Base-by-base conservation (phyloP, 2,329 filamentous ascomycete species). In the Stemphylium beticola region DNA sequence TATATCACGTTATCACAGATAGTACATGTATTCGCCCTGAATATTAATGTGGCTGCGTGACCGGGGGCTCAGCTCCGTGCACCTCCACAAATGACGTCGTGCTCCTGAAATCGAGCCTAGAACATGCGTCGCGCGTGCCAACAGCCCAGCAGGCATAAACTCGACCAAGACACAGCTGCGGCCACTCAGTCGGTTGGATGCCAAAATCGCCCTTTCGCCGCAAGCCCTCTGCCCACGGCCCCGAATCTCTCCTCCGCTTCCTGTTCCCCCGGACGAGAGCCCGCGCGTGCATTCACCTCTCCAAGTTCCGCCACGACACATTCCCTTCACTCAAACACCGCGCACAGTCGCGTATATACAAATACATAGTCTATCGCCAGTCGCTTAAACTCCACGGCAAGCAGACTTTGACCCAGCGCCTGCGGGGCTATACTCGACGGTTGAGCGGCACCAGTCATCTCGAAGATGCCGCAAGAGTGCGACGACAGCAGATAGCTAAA, bases 341-440 rank as follows among this genome's bases (percentile, higher is more conserved):
- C 48, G 78, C 91, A 8, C 92, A 96, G 76, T 87, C 87, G 33
- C 85, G 87, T 51, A 86, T 96, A 61, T 96, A 95, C 72, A 83
- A 83, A 40, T 90, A 88, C 60, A 81, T 96, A 52, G 78, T 93
- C 58, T 81, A 82, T 63, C 84, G 85, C 45, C 87, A 91, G 57
- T 62, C 68, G 5, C 61, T 61, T 33, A 74, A 69, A 56, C 67
- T 73, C 45, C 60, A 63, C 38, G 60, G 58, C 43, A 65, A 69
- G 39, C 61, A 65, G 41, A 61, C 55, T 26, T 59, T 75, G 41
- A 48, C 71, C 26, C 72, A 73, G 60, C 66, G 66, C 40, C 61
- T 74, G 47, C 67, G 69, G 42, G 62, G 66, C 43, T 65, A 64
- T 32, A 76, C 74, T 46, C 67, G 75, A 39, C 64, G 57, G 41